Evolutionary conservation across 2,329 filamentous ascomycete genomes (phyloP).

Genomic region (Thielaviopsis cerberus): DNA sequence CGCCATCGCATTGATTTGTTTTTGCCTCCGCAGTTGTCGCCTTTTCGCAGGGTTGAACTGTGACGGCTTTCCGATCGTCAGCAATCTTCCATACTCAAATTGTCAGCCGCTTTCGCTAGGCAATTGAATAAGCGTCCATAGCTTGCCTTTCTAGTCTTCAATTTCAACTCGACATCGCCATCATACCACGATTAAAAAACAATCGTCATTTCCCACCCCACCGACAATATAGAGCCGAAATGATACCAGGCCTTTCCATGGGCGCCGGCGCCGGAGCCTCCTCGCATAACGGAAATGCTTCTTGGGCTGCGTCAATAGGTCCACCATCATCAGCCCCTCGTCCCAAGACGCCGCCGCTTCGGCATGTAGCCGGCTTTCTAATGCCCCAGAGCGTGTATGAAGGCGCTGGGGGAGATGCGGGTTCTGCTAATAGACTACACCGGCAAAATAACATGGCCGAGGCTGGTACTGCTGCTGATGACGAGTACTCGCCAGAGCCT

Average conservation of each 20-base stretch:
- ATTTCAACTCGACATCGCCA: neutral
- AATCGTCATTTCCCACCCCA: neutral
- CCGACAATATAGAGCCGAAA: conserved; percentile 2
- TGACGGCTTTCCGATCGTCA: neutral
- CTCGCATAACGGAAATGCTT: neutral
- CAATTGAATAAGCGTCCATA: no score
- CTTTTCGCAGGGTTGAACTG: neutral
- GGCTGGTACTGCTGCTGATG: neutral
- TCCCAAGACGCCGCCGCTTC: neutral
- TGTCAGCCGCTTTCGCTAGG: no score
- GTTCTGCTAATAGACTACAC: neutral
- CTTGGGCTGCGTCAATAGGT: conserved; percentile 8
- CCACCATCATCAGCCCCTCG: neutral
- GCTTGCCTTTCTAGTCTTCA: neutral
- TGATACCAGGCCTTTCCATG: conserved; percentile 16
- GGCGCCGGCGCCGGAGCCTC: neutral
- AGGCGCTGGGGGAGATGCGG: neutral
- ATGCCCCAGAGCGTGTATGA: neutral
- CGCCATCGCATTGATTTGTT: neutral
- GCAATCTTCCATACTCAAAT: no score
- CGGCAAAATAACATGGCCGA: neutral
- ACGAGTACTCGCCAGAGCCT: neutral
- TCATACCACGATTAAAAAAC: neutral
- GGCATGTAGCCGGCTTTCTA: neutral
- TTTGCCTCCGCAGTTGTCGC: neutral